Percentiles rank a stretch among this genome's conserved stretches.
Conservation (phyloP, 169 alveolate genomes). For the Plasmodium vivax region DNA sequence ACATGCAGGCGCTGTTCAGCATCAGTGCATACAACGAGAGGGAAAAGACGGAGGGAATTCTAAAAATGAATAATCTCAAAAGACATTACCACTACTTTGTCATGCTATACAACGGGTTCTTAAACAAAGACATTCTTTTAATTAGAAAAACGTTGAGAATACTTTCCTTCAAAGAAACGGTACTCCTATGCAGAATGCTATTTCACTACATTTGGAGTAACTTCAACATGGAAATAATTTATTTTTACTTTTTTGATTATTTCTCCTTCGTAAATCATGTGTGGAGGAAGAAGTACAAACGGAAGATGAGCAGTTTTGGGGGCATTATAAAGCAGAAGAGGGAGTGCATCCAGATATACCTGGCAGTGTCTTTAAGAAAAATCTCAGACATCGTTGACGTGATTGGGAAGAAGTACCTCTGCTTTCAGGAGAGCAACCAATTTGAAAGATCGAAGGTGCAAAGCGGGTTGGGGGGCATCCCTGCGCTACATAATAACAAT, state of each 20-base stretch:
- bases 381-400: slow-evolving; percentile 31
- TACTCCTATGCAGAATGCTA: slow-evolving; percentile 40
- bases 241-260: slow-evolving; percentile 45
- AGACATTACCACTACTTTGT: slow-evolving; percentile 29
- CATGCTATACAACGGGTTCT: slow-evolving; percentile 39
- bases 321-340: slow-evolving; percentile 7
- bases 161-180: slow-evolving; percentile 12
- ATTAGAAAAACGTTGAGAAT: slow-evolving; percentile 35
- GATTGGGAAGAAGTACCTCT: slow-evolving; percentile 25
- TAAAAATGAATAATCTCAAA: slow-evolving; percentile 25
- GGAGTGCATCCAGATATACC: slow-evolving; percentile 32
- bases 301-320: neutral
- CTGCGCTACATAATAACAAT: neutral
- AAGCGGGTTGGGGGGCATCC: neutral
- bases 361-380: neutral
- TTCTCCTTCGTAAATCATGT: slow-evolving; percentile 51
- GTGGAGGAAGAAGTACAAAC: slow-evolving; percentile 24
- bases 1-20: slow-evolving; percentile 12
- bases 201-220: slow-evolving; percentile 56
- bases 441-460: neutral
- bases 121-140: slow-evolving; percentile 35
- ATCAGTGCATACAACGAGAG: slow-evolving; percentile 18
- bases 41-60: neutral
- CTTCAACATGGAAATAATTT: slow-evolving; percentile 43
- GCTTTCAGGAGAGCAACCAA: slow-evolving; percentile 4